These are phyloP conservation scores for Wickerhamiella lipophila DNA, from an alignment of 805 yeast species.

Conservation along the genomic window DNA sequence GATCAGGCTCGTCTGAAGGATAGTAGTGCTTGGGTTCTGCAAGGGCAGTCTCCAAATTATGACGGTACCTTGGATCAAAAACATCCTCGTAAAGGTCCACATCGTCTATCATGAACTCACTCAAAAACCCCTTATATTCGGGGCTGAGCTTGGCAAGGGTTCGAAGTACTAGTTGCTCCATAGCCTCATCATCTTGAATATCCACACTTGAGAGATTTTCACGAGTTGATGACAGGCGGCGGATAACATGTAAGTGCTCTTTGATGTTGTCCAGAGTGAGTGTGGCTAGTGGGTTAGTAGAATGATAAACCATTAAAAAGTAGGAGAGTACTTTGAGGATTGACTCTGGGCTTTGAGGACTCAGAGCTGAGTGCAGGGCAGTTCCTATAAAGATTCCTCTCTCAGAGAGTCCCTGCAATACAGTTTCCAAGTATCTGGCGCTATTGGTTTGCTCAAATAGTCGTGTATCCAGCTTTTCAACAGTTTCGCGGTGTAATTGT, in stretches of 20 bases:
- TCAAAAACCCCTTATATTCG: neutral
- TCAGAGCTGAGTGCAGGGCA: constrained; percentile 7
- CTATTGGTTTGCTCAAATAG: constrained; percentile 12
- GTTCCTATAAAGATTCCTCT: neutral
- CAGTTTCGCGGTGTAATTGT: constrained; percentile 24
- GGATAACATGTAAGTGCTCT: constrained; percentile 13
- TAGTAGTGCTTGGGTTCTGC: constrained; percentile 30
- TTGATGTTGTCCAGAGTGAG: constrained; percentile 10
- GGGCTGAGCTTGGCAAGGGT: neutral
- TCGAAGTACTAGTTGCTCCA: neutral
- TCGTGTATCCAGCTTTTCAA: constrained; percentile 17
- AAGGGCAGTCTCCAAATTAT: constrained; percentile 32
- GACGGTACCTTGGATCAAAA: constrained; percentile 36
- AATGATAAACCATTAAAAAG: constrained; percentile 28
- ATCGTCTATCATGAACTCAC: constrained; percentile 29
- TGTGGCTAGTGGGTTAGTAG: constrained; percentile 29
- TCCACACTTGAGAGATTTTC: neutral
- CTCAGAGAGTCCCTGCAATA: constrained; percentile 4
- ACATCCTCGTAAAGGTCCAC: constrained; percentile 27
- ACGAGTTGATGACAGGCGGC: constrained; percentile 30
- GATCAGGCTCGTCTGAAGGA: neutral
- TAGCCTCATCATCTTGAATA: neutral
- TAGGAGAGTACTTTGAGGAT: constrained; percentile 24
- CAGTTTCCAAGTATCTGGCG: constrained; percentile 11
- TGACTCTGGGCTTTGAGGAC: neutral